Evolutionary conservation across 2,329 filamentous ascomycete genomes (phyloP), one percentile per base, ranked within the genome.

Genomic region (Exophiala calicioides): DNA sequence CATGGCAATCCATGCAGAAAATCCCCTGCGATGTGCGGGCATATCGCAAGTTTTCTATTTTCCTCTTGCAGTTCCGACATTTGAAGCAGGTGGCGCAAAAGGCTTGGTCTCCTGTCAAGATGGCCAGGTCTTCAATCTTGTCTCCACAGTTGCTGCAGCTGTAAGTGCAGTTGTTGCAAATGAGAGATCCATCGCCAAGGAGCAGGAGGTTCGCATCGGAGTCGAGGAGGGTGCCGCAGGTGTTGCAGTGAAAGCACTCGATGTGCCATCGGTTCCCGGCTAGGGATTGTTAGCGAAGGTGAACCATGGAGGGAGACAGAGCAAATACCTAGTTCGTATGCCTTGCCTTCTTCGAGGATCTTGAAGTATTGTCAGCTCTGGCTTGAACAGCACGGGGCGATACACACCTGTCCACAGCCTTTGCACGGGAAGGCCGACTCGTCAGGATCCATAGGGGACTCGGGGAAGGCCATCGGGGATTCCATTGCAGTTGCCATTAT

Each of bases 91-190:
- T 91, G 32, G 90, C 90, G 70, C 93, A 98, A 67, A 96, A 98
- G 33, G 93, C 93, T 71, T 98, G 91, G 63, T 98, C 93, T 56
- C 93, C 93, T 0, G 93, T 98, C 58, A 98, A 77, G 67, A 98
- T 98, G 55, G 93, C 93, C 53, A 97, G 77, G 66, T 98, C 93
- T 67, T 98, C 93, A 58, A 98, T 98, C 76, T 98, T 98, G 75
- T 95, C 91, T 49, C 84, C 84, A 70, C 93, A 98, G 43, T 90
- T 90, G 68, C 84, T 95, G 76, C 93, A 98, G 77, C 90, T 96
- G 69, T 98, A 98, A 43, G 93, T 97, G 74, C 93, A 98, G 70
- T 96, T 95, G 74, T 95, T 97, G 78, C 93, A 98, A 60, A 98
- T 97, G 58, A 98, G 82, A 13, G 91, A 97, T 57, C 93, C 93